Evolutionary conservation across 1,284 basidiomycete genomes (phyloP), one percentile per base, ranked within the genome.

Genomic region (Papiliotrema nemorosa): DNA sequence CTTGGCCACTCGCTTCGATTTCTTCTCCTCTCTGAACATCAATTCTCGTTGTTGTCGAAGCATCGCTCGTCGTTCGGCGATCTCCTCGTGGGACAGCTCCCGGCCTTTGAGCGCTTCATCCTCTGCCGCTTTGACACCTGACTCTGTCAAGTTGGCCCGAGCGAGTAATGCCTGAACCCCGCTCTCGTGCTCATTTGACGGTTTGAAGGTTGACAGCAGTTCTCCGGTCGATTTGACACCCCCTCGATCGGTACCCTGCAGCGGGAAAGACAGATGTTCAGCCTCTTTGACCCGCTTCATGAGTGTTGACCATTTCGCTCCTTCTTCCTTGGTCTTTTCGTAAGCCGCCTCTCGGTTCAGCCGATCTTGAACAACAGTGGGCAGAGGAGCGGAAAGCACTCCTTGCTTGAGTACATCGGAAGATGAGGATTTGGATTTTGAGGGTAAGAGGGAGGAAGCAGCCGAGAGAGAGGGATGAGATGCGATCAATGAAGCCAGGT

Each of bases 341-440:
- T 97, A 97, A 0, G 94, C 96, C 3, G 91, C 94, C 68, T 91
- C 84, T 39, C 94, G 84, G 64, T 97, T 92, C 1, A 97, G 76
- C 40, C 88, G 84, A 57, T 97, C 92, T 70, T 97, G 90, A 0
- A 85, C 82, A 29, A 90, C 81, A 24, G 85, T 83, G 2, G 91
- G 90, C 1, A 97, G 78, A 0, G 96, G 96, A 0, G 90, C 91
- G 3, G 88, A 76, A 2, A 97, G 78, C 0, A 86, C 82, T 50
- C 84, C 83, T 76, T 34, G 77, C 72, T 76, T 80, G 63, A 71
- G 66, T 61, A 80, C 77, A 9, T 81, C 77, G 42, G 48, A 13
- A 14, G 18, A 25, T 2, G 40, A 25, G n/a, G 38, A 26, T 22
- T 13, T 52, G 37, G 44, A 52, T 46, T 69, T 63, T 46, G 58